Conservation (phyloP, 208 protist genomes). For the Trichomonas vaginalis region DNA sequence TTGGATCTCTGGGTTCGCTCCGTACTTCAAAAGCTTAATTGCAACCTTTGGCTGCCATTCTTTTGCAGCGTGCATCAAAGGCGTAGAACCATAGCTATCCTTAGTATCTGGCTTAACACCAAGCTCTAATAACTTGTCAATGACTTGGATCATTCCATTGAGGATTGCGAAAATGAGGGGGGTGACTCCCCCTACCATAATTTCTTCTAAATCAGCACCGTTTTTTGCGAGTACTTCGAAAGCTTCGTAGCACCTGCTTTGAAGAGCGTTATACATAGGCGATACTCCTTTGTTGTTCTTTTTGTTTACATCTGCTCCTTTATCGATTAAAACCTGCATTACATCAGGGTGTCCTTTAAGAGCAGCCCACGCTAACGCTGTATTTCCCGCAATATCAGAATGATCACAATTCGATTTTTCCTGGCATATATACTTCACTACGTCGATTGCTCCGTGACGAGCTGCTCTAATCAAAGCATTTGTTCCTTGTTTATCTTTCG, state of each 20-base stretch:
- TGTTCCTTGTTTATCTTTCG: neutral
- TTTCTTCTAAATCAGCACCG: neutral
- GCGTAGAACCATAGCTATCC: neutral
- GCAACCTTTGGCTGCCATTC: neutral
- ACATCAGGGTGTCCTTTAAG: neutral
- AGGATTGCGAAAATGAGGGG: neutral
- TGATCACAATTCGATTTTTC: neutral
- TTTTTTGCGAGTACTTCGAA: neutral
- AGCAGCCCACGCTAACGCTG: neutral
- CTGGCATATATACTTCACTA: neutral
- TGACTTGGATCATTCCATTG: neutral
- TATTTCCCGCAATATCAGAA: neutral
- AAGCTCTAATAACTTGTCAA: neutral
- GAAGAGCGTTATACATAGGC: neutral
- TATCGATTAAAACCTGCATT: neutral
- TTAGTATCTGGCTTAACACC: neutral
- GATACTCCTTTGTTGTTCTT: neutral
- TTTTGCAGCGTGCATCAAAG: neutral
- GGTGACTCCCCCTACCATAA: neutral
- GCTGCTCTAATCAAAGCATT: neutral
- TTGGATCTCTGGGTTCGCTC: neutral
- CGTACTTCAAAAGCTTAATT: neutral
- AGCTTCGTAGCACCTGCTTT: neutral
- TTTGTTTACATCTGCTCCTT: neutral
- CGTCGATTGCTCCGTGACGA: neutral